Percentiles rank a stretch among this genome's conserved stretches.
Conservation (phyloP, 2,329 filamentous ascomycete genomes). For the Diaporthe sp. region DNA sequence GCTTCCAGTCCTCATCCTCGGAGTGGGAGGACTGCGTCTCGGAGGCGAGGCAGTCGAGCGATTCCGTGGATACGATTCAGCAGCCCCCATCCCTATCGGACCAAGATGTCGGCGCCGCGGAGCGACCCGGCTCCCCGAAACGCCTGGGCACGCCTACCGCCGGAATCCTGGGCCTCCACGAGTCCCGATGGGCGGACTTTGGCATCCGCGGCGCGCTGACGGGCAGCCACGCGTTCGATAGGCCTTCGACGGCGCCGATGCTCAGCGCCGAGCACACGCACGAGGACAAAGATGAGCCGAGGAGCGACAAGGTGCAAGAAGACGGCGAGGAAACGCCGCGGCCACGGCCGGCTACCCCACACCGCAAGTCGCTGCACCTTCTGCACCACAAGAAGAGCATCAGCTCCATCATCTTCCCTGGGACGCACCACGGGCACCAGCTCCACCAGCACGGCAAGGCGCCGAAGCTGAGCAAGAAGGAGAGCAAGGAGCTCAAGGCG, state of each 20-base stretch:
- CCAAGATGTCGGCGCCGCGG: not conserved
- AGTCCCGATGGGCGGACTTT: slow-evolving; percentile 46
- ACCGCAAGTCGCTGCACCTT: slow-evolving; percentile 30
- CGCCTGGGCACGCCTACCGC: slow-evolving; percentile 47
- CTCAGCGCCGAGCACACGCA: not conserved
- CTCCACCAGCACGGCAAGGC: slow-evolving; percentile 27
- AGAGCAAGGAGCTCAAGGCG: slow-evolving; percentile 29
- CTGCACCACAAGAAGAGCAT: slow-evolving; percentile 39
- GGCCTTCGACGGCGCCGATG: slow-evolving; percentile 4
- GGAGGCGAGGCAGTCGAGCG: slow-evolving; percentile 30
- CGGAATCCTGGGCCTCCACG: slow-evolving; percentile 50
- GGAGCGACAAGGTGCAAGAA: not conserved
- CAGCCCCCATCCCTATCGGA: not conserved
- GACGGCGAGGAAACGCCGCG: not conserved
- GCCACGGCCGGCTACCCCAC: not conserved
- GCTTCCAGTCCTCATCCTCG: slow-evolving; percentile 37
- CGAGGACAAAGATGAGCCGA: not conserved
- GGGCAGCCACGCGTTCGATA: slow-evolving; percentile 45
- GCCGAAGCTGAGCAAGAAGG: slow-evolving; percentile 35
- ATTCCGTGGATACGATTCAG: slow-evolving; percentile 40
- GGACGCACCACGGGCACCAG: slow-evolving; percentile 20
- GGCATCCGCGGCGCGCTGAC: slow-evolving; percentile 50
- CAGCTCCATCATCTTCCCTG: slow-evolving; percentile 27
- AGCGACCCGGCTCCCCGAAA: slow-evolving; percentile 11
- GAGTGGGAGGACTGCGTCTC: slow-evolving; percentile 45